Conservation (phyloP, 2,329 filamentous ascomycete species). For the Monosporascus sp. region DNA sequence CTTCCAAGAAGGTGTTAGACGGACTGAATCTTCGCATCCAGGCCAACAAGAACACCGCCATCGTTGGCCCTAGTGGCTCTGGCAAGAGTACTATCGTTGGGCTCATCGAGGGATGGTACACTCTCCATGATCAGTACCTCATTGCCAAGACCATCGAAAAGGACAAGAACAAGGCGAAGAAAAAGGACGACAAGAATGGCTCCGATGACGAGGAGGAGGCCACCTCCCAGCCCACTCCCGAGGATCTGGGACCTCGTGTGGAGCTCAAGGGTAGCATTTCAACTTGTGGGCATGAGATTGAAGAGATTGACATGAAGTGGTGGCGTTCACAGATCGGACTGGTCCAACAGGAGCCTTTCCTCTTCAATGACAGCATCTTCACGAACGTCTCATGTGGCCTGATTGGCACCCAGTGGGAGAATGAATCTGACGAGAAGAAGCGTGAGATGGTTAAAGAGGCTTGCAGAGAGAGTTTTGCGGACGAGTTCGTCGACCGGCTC, state of each 20-base stretch:
- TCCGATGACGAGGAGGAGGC: too few relatives aligned
- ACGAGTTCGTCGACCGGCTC: conserved; percentile 58
- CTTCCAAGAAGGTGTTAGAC: conserved; percentile 55
- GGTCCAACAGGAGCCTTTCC: conserved; percentile 60
- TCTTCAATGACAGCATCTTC: conserved; percentile 59
- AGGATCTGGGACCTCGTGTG: conserved; percentile 7
- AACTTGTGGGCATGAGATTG: conserved; percentile 42
- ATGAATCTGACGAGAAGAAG: conserved; percentile 45
- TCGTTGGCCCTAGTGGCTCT: conserved; percentile 65
- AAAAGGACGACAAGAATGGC: conserved; percentile 20
- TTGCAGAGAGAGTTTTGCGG: conserved; percentile 58
- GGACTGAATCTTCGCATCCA: conserved; percentile 49
- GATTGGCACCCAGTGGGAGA: conserved; percentile 42
- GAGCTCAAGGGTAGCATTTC: conserved; percentile 23
- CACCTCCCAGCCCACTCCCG: not conserved
- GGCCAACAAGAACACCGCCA: conserved; percentile 60
- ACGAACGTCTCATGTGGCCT: conserved; percentile 56
- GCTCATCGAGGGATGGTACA: conserved; percentile 65
- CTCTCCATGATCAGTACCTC: conserved; percentile 42
- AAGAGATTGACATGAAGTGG: conserved; percentile 54
- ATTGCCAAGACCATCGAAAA: conserved; percentile 36
- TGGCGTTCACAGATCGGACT: conserved; percentile 54
- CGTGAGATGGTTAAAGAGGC: conserved; percentile 53
- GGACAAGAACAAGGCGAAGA: conserved; percentile 19
- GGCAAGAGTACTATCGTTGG: conserved; percentile 69